These are phyloP conservation scores for Aphanomyces astaci DNA, from an alignment of 352 stramenopile genomes.

Conservation along the genomic window DNA sequence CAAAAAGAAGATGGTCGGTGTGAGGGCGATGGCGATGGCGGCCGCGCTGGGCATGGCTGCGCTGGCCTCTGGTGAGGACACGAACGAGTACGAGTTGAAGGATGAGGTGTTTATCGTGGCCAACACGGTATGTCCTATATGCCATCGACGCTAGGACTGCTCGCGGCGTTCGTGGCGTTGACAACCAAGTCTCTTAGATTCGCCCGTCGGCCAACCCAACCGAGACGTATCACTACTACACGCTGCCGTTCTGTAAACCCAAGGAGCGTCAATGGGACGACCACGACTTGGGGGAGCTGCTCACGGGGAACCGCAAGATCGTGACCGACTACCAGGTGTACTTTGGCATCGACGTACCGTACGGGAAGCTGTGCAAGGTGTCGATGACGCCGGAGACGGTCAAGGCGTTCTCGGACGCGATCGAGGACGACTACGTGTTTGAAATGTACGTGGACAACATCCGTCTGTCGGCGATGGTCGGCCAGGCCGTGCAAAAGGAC, in stretches of 20 bases:
- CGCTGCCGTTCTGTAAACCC: slow-evolving; percentile 92
- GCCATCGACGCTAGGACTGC: not conserved
- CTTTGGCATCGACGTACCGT: slow-evolving; percentile 74
- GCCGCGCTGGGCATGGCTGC: not conserved
- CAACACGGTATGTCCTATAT: slow-evolving; percentile 43
- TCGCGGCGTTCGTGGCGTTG: not conserved
- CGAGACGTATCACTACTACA: slow-evolving; percentile 99
- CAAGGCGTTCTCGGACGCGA: slow-evolving; percentile 89
- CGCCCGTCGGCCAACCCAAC: slow-evolving; percentile 97
- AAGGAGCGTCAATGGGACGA: slow-evolving; percentile 81
- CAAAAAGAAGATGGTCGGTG: not conserved
- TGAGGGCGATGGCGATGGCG: not conserved
- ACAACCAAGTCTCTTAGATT: slow-evolving; percentile 30
- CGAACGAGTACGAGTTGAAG: slow-evolving; percentile 37
- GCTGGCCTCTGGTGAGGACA: slow-evolving; percentile 20
- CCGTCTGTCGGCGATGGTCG: slow-evolving; percentile 93
- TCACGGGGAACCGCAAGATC: slow-evolving; percentile 93
- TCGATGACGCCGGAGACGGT: slow-evolving; percentile 67
- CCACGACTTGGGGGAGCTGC: slow-evolving; percentile 90
- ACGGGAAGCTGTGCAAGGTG: slow-evolving; percentile 87
- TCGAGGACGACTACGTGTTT: slow-evolving; percentile 97
- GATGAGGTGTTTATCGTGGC: slow-evolving; percentile 63
- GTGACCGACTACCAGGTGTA: slow-evolving; percentile 77
- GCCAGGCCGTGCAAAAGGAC: slow-evolving; percentile 73
- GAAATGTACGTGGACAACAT: slow-evolving; percentile 98